Percentiles rank a stretch among this genome's conserved stretches.
phyloP scores from a whole-genome alignment of 2,329 filamentous ascomycete species.

The Ascochyta lentis region DNA sequence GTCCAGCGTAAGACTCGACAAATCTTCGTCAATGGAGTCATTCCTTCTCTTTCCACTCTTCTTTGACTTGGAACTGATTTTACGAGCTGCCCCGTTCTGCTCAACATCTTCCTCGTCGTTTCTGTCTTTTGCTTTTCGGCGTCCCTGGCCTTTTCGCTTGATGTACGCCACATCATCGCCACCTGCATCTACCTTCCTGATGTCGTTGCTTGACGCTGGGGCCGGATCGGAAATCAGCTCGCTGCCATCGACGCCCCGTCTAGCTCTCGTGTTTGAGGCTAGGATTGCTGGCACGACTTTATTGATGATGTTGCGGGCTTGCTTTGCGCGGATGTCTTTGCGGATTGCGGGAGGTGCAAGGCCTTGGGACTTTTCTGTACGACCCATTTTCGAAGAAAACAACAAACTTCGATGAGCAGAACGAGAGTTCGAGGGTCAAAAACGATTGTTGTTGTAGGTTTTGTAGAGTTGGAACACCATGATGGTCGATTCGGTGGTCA shows the following conservation, averaged over 20 bases:
- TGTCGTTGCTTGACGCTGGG: constrained; percentile 8
- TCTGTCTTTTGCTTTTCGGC: constrained; percentile 34
- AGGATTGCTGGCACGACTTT: constrained; percentile 65
- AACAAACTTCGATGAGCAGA: not conserved
- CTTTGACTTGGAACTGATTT: constrained; percentile 9
- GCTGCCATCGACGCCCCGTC: constrained; percentile 60
- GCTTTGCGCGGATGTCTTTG: constrained; percentile 57
- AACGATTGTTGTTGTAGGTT: not conserved
- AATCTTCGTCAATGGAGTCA: constrained; percentile 17
- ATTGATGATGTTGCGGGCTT: constrained; percentile 64
- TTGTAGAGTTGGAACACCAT: constrained; percentile 1
- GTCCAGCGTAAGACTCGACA: constrained; percentile 21
- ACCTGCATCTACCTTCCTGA: not conserved
- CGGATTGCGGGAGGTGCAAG: constrained; percentile 47
- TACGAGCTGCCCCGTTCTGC: constrained; percentile 5
- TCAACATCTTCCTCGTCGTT: constrained; percentile 9
- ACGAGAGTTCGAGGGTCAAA: constrained; percentile 3
- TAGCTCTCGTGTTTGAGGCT: constrained; percentile 60
- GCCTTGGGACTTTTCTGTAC: constrained; percentile 45
- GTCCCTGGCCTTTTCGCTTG: constrained; percentile 45
- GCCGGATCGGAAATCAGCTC: constrained; percentile 57
- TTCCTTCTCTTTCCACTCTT: constrained; percentile 19
- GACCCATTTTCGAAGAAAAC: constrained; percentile 39
- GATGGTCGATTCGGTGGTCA: not conserved
- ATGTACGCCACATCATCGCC: constrained; percentile 29